Base-by-base conservation (phyloP, 2,329 filamentous ascomycete genomes). In the Verticillium tricorpus region DNA sequence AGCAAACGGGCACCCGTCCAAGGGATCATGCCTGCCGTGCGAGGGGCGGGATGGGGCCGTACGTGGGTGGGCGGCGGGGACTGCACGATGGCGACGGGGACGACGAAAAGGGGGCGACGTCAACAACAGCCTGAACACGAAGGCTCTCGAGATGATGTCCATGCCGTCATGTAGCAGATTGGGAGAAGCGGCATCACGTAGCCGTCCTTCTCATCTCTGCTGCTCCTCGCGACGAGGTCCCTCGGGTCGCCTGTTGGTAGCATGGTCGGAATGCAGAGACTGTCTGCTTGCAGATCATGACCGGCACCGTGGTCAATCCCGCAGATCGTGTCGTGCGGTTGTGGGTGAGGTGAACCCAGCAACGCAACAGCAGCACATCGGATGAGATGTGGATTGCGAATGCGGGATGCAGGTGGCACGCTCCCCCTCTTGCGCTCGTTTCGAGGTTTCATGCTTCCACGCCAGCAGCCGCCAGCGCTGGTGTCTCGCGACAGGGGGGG, bases 381-480 rank as follows among this genome's bases (percentile, higher is more conserved):
- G 45, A 52, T 19, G 19, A 22, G 45, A 28, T 22, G 45, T 6
- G 45, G 40, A 19, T 22, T 35, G 34, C 8, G 14, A 19, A 52
- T 52, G 45, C 45, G 45, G 45, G 45, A 52, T 52, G n/a, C 19
- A 52, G 45, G 45, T 52, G 45, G 45, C 45, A 52, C 45, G 45
- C 45, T 52, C 45, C 45, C 45, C 45, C 12, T 28, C 28, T 14
- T 52, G 57, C 37, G 57, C 57, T 31, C 37, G 57, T 58, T 58
- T 58, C 57, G 57, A 39, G 31, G 57, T 58, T 58, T 58, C 57
- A 58, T 58, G 37, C 57, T 58, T 58, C 57, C 35, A 40, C 57
- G 57, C 57, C 57, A 40, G 57, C 57, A 45, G 57, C 57, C 57
- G 57, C 57, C 57, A 50, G 39, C 25, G 56, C 56, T 28, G n/a